Evolutionary conservation across 2,329 filamentous ascomycete species (phyloP), one percentile per base, ranked within the genome.

Genomic region (Rhytidhysteron rufulum): DNA sequence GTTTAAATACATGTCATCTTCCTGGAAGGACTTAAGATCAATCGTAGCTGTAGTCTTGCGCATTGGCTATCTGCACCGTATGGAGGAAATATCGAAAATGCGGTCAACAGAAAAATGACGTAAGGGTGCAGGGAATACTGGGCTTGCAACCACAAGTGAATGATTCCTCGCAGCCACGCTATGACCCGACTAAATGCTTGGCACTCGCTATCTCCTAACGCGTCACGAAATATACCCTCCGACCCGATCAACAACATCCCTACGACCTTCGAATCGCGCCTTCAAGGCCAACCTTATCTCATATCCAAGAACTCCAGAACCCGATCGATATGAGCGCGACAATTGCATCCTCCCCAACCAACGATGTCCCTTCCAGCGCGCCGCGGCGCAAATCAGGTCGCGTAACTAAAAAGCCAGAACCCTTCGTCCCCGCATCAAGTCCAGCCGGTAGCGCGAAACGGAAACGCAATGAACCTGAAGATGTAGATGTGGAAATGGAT

Each of bases 341-440:
- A 27, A 27, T 27, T 27, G 7, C 45, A 42, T 44, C 57, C 37
- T 51, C 58, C 22, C 46, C 50, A 40, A 50, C 43, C 37, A 44
- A 50, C 42, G 49, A 55, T 34, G 49, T 47, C 44, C 46, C 53
- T 37, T 55, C 59, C 17, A 53, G 58, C 15, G 51, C 52, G 41
- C 44, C 58, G 41, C 63, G 65, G 46, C 65, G 65, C 49, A 64
- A 60, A 39, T 67, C 65, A 24, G 65, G 63, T 61, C 63, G 65
- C 59, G 65, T 68, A 42, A 54, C 57, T 39, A 62, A 57, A 40
- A 63, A 60, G 45, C 63, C 63, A 33, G 52, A 63, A 42, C 54
- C 50, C 37, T 59, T 61, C 48, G 50, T 56, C 31, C 53, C 57
- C 4, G 52, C 48, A 29, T 47, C 57, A 18, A 62, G 53, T 35